Percentiles rank a stretch among this genome's conserved stretches.
Evolutionary conservation across 202 grass and related monocot species (phyloP).

Genomic region (Saccharum hybrid): DNA sequence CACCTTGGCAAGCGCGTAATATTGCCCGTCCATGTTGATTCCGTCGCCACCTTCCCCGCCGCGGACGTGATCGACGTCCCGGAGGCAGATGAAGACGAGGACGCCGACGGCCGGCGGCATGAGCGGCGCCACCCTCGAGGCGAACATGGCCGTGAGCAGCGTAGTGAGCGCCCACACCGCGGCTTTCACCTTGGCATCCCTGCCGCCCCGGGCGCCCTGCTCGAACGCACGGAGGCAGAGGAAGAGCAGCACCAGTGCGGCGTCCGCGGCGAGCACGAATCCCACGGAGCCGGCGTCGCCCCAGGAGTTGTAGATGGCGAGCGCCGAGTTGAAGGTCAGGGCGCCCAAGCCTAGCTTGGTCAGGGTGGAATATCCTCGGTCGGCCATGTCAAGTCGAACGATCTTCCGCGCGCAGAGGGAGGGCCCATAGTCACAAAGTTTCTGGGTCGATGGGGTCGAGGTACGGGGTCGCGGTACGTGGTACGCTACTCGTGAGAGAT

Average conservation of each 20-base stretch:
- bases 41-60: too few relatives aligned
- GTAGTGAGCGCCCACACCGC: slow-evolving; percentile 18
- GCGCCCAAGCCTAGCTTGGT: background rate
- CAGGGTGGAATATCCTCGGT: background rate
- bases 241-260: background rate
- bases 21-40: too few relatives aligned
- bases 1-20: too few relatives aligned
- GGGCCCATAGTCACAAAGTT: too few relatives aligned
- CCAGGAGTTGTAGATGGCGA: background rate
- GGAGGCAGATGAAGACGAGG: background rate
- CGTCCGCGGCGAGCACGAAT: background rate
- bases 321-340: background rate
- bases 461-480: too few relatives aligned
- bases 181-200: background rate
- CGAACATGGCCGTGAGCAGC: slow-evolving; percentile 35
- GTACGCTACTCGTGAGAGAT: too few relatives aligned
- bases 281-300: background rate
- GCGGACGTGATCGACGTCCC: too few relatives aligned
- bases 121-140: slow-evolving; percentile 5
- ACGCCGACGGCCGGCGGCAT: background rate
- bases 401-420: too few relatives aligned
- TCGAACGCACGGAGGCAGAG: slow-evolving; percentile 32
- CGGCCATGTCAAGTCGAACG: too few relatives aligned
- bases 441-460: too few relatives aligned
- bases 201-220: background rate